phyloP scores from a whole-genome alignment of 139 green algal genomes.

The Zygnema circumcarinatum region DNA sequence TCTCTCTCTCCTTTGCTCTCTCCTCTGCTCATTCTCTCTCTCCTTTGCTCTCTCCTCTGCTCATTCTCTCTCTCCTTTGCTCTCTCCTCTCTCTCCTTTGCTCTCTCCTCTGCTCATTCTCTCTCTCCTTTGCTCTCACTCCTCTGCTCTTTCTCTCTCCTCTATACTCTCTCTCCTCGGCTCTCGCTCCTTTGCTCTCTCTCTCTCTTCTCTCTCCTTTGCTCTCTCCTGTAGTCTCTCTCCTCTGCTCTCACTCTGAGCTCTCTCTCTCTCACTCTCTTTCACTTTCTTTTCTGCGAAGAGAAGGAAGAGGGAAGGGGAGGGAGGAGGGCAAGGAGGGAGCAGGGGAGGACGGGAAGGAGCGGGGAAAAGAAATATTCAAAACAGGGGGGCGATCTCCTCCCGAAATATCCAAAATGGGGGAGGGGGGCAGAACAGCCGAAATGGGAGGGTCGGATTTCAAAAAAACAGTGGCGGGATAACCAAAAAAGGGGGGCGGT shows the following conservation, averaged over 20 bases:
- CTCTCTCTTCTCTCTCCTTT: too few species aligned
- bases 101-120: too few species aligned
- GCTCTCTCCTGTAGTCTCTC: conserved; percentile 37
- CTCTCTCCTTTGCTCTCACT: too few species aligned
- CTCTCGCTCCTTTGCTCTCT: background rate
- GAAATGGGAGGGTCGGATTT: background rate
- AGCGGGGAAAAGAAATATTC: background rate
- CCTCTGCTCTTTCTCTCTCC: too few species aligned
- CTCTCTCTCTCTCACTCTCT: too few species aligned
- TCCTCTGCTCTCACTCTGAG: conserved; percentile 44
- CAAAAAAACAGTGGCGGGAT: background rate
- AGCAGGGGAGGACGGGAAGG: conserved; percentile 14
- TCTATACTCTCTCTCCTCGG: background rate
- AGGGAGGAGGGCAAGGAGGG: background rate
- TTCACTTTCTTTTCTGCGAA: background rate
- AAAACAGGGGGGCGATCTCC: conserved; percentile 6
- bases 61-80: too few species aligned
- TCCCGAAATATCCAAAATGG: too few species aligned
- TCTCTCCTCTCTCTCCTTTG: too few species aligned
- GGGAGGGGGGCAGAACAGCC: too few species aligned
- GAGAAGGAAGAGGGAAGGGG: conserved; percentile 2
- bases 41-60: too few species aligned
- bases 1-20: too few species aligned
- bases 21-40: too few species aligned
- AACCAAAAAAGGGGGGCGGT: background rate